A percentile compares a stretch with the other conserved stretches of the same genome.
These are phyloP conservation scores for Fragaria iinumae DNA, from an alignment of 306 rosid species.

Conservation along the genomic window DNA sequence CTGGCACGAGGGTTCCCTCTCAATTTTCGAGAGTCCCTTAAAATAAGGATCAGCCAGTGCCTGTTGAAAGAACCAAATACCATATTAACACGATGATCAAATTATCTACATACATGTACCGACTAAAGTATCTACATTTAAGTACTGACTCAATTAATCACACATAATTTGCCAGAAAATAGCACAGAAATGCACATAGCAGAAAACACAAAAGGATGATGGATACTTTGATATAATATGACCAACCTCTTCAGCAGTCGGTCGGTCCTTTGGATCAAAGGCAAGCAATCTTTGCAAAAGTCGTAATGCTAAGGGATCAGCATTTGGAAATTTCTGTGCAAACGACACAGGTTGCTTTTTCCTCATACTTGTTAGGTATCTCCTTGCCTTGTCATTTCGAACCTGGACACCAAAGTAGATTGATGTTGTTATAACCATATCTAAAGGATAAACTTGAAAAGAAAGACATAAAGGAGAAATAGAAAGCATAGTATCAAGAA, in stretches of 20 bases:
- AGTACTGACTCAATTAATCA: constrained; percentile 7
- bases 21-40: constrained; percentile 72
- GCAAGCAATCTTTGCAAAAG: constrained; percentile 78
- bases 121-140: not conserved
- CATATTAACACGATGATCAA: constrained; percentile 12
- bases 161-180: constrained; percentile 7
- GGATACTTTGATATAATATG: not conserved
- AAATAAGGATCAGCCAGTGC: constrained; percentile 93
- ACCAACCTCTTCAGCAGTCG: constrained; percentile 94
- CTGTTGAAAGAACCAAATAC: constrained; percentile 40
- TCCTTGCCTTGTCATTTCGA: constrained; percentile 91
- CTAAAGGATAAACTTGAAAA: not conserved
- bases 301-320: constrained; percentile 75
- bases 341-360: constrained; percentile 74
- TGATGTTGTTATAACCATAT: constrained; percentile 1
- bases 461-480: not conserved
- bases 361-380: constrained; percentile 91
- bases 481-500: constrained; percentile 12
- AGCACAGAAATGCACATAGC: constrained; percentile 3
- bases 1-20: constrained; percentile 94
- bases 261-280: constrained; percentile 94
- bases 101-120: not conserved
- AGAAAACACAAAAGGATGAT: constrained; percentile 5
- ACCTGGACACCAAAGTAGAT: constrained; percentile 48
- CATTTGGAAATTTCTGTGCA: constrained; percentile 79